Base-by-base conservation (phyloP, 2,329 filamentous ascomycete species). In the Penicillium palitans region DNA sequence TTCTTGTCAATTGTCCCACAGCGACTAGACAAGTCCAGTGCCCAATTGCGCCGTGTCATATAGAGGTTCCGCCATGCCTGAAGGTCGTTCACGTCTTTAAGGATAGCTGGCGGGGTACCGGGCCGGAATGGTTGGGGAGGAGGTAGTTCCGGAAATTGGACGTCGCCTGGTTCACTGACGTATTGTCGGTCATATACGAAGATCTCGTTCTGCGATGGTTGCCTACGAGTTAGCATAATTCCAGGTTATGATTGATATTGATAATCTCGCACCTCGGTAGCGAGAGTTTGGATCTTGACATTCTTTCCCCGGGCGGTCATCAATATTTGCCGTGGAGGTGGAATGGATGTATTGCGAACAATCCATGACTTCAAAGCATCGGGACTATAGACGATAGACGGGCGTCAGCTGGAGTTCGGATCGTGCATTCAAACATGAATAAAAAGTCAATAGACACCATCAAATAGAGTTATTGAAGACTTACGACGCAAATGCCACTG, bases 31-130 rank as follows among this genome's bases (percentile, higher is more conserved):
- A 96, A 78, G 40, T 81, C 81, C 53, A 87, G 78, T 0, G 92
- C 90, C 95, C 95, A 99, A 65, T 84, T 82, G 67, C 88, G 86
- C 59, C 95, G 87, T 58, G 87, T 84, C 73, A 88, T 89, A 80
- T 95, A 97, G 24, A 98, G 81, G 45, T 87, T 85, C 72, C 91
- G 90, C 93, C 95, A 99, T 84, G 92, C 88, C 68, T 88, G 83
- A 55, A 97, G 81, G 61, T 92, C 88, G 60, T 89, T 90, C 61
- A 91, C 87, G 69, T 93, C 87, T 44, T 88, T 82, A 66, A 96
- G 89, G 42, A 87, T 89, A 74, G 96, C 92, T n/a, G 95, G 95
- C 41, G 84, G 80, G 29, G 80, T 78, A 21, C 80, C 76, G 31
- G 91, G 87, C 57, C 81, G 80, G 61, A 88, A 85, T 44, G 84